Evolutionary conservation across 805 yeast genomes (phyloP).

Genomic region (Yarrowia deformans): DNA sequence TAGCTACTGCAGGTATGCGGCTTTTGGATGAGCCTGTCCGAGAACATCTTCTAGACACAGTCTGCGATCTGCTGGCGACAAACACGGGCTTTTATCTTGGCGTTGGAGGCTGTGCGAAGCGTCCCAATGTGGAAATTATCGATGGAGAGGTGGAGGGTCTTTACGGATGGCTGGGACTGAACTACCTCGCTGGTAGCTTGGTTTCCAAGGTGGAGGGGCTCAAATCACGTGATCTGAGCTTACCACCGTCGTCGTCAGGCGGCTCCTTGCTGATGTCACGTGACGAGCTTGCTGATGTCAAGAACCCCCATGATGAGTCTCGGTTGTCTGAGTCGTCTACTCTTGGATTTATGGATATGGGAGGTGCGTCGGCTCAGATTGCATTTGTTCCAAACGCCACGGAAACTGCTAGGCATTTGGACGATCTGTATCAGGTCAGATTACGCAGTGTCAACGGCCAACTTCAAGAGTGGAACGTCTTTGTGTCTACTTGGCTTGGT

Average conservation of each 20-base stretch:
- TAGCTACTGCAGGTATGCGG: slow-evolving; percentile 98
- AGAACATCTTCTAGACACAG: slow-evolving; percentile 59
- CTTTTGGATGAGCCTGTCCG: slow-evolving; percentile 65
- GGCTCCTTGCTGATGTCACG: slow-evolving; percentile 40
- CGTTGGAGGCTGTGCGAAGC: slow-evolving; percentile 55
- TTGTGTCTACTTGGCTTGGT: slow-evolving; percentile 96
- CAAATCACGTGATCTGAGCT: slow-evolving; percentile 3
- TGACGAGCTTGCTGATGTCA: slow-evolving; percentile 44
- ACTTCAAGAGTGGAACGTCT: slow-evolving; percentile 69
- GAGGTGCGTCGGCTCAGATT: slow-evolving; percentile 96
- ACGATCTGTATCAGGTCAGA: slow-evolving; percentile 72
- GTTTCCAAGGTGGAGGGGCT: slow-evolving; percentile 40
- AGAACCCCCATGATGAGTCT: slow-evolving; percentile 43
- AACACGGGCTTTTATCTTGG: slow-evolving; percentile 64
- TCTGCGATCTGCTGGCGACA: slow-evolving; percentile 64
- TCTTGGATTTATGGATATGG: slow-evolving; percentile 98
- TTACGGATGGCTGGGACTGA: slow-evolving; percentile 94
- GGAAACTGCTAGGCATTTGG: slow-evolving; percentile 70
- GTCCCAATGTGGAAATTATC: slow-evolving; percentile 77
- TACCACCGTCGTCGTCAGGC: no score
- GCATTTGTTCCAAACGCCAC: slow-evolving; percentile 81
- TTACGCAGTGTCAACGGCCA: slow-evolving; percentile 65
- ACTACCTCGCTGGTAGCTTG: slow-evolving; percentile 76
- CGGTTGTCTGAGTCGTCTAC: slow-evolving; percentile 50
- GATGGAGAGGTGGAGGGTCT: slow-evolving; percentile 96